Evolutionary conservation across 768 basidiomycete species (phyloP), one percentile per base, ranked within the genome.

Genomic region (Cystofilobasidium macerans): DNA sequence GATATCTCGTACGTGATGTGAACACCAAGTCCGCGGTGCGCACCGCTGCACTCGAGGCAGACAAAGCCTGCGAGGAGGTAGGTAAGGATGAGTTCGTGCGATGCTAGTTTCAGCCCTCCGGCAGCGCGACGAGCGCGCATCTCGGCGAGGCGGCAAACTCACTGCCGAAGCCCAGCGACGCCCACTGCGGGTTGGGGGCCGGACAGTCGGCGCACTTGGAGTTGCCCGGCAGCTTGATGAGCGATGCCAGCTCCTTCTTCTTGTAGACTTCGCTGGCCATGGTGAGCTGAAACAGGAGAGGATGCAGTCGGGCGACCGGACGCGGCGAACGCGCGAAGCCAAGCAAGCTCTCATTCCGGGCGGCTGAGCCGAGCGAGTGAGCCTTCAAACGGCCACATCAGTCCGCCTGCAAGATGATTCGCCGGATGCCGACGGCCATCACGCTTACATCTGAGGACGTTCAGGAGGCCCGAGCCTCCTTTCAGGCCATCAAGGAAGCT

Each of bases 101-200:
- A n/a, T n/a, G n/a, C n/a, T n/a, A n/a, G n/a, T n/a, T n/a, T n/a
- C n/a, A n/a, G n/a, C n/a, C 9, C 48, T 24, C 20, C 24, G 28
- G 28, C 20, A 30, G 26, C 6, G 28, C 18, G 30, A 13, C 28
- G 28, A 20, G 28, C 26, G 26, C 13, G 18, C 2, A n/a, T n/a
- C n/a, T n/a, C n/a, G 6, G 51, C 2, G 26, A 14, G 28, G 14
- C 18, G 48, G 5, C 30, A 8, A 20, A 54, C 51, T 12, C n/a
- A 54, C 90, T 81, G 42, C 89, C 79, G 70, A 76, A 79, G 63
- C 71, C 71, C 51, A 78, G 74, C 48, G 72, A 73, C 8, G 89
- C 89, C 92, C 92, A 97, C 74, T 94, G 92, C 0, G 92, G 92
- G 73, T 89, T 88, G n/a, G 88, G 91, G 68, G 87, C 90, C 3